Evolutionary conservation across 169 alveolate species (phyloP), one percentile per base, ranked within the genome.

Genomic region (Theileria parva): DNA sequence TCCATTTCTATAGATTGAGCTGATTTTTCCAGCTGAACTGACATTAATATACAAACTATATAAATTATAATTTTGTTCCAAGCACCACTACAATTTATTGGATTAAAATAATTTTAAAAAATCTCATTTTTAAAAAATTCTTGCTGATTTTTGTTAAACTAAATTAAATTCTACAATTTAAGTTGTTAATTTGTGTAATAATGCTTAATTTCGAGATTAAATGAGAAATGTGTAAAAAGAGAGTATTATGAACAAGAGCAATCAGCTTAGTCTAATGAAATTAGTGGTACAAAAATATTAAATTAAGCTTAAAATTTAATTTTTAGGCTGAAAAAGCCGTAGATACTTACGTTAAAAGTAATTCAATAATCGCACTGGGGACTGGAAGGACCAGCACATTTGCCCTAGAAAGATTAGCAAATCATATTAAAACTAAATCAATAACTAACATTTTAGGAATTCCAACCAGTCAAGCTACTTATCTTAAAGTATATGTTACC

Each of bases 331-430:
- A 86, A 64, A 77, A 75, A 61, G 96, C 96, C 28, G 95, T 93
- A 9, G 95, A 93, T 72, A 88, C 66, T 21, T 92, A 81, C 77
- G 92, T 93, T 27, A 77, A 72, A 50, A 69, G 85, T 12, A 91
- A 88, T 60, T 88, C 88, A 93, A 67, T 88, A 17, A 87, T 93
- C 6, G 95, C 95, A 19, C 91, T 93, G 15, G 96, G 96, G 11
- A 93, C 96, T 4, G 96, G 96, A 0, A 37, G 93, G 13, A 93
- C 96, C 1, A 93, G 94, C 11, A 61, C 84, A 23, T 87, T 86
- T 55, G 96, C 93, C 0, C 88, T 92, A n/a, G 87, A 92, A 57
- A 73, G 95, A n/a, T 50, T 93, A 55, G 96, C 90, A 2, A 77
- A 80, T 51, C 77, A 59, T 34, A 63, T 92, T 28, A 34, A 81